These are phyloP conservation scores for Elongisporangium prolatum DNA, from an alignment of 352 stramenopile genomes.

Conservation along the genomic window DNA sequence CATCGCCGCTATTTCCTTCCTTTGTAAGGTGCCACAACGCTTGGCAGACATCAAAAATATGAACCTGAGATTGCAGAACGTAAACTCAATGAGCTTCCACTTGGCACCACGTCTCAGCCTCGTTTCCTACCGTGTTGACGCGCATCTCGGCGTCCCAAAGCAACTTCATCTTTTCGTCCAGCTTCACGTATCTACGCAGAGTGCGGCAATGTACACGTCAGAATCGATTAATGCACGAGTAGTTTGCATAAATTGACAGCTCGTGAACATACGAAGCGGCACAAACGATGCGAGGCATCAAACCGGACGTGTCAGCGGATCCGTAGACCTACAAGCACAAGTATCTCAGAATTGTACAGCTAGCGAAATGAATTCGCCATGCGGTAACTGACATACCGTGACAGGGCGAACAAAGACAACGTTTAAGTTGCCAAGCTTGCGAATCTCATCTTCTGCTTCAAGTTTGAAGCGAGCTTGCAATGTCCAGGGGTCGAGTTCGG, in stretches of 20 bases:
- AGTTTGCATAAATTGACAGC: not conserved
- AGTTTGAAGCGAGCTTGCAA: conserved; percentile 86
- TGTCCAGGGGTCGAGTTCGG: conserved; percentile 75
- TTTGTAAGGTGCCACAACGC: conserved; percentile 73
- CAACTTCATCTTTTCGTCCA: conserved; percentile 87
- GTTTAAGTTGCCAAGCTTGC: conserved; percentile 45
- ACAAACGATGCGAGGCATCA: conserved; percentile 86
- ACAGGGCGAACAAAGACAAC: conserved; percentile 71
- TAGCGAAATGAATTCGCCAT: conserved; percentile 1
- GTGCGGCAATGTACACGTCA: too few species aligned
- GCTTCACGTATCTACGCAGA: conserved; percentile 60
- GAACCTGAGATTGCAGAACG: conserved; percentile 35
- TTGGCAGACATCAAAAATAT: conserved; percentile 73
- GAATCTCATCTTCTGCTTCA: conserved; percentile 73
- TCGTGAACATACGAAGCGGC: conserved; percentile 58
- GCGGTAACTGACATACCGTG: conserved; percentile 30
- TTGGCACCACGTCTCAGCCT: not conserved
- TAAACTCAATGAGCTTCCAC: too few species aligned
- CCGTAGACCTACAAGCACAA: conserved; percentile 58
- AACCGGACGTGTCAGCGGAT: conserved; percentile 63
- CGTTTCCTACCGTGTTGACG: conserved; percentile 62
- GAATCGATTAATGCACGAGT: not conserved
- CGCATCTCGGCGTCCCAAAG: conserved; percentile 85
- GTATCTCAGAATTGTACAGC: not conserved
- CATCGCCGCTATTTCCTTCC: conserved; percentile 37